phyloP scores from a whole-genome alignment of 2,329 filamentous ascomycete genomes.

The Orbilia javanica region DNA sequence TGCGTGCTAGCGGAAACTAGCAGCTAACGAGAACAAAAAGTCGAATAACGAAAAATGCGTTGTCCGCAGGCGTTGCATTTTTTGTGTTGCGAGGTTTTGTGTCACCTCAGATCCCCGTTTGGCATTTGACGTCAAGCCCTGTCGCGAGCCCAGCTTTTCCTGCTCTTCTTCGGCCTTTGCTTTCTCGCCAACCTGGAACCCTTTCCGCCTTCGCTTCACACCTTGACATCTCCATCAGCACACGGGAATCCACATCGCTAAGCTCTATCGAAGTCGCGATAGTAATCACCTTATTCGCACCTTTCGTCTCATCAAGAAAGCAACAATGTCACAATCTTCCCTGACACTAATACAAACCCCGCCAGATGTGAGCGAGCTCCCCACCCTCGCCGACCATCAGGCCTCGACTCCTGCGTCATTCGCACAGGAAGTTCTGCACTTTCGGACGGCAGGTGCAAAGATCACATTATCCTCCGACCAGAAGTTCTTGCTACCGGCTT shows the following conservation, averaged over 20 bases:
- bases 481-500: slow-evolving; percentile 50
- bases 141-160: not conserved
- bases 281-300: too few relatives aligned
- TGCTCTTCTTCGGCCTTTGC: not conserved
- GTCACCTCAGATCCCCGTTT: slow-evolving; percentile 29
- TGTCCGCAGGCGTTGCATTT: slow-evolving; percentile 32
- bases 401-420: slow-evolving; percentile 53
- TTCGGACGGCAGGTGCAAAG: slow-evolving; percentile 43
- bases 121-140: slow-evolving; percentile 10
- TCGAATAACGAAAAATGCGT: slow-evolving; percentile 10
- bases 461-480: slow-evolving; percentile 54
- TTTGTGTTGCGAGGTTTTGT: slow-evolving; percentile 31
- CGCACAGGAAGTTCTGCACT: slow-evolving; percentile 49
- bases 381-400: slow-evolving; percentile 56
- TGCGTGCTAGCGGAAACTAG: slow-evolving; percentile 5
- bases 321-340: slow-evolving; percentile 48
- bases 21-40: not conserved
- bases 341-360: slow-evolving; percentile 41
- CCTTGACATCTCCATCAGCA: not conserved
- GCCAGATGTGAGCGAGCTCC: slow-evolving; percentile 34
- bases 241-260: not conserved
- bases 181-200: not conserved
- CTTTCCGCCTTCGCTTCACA: not conserved
- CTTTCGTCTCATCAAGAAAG: not conserved
- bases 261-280: not conserved